Base-by-base conservation (phyloP, 176 grass and related monocot genomes). In the Raddia guianensis region DNA sequence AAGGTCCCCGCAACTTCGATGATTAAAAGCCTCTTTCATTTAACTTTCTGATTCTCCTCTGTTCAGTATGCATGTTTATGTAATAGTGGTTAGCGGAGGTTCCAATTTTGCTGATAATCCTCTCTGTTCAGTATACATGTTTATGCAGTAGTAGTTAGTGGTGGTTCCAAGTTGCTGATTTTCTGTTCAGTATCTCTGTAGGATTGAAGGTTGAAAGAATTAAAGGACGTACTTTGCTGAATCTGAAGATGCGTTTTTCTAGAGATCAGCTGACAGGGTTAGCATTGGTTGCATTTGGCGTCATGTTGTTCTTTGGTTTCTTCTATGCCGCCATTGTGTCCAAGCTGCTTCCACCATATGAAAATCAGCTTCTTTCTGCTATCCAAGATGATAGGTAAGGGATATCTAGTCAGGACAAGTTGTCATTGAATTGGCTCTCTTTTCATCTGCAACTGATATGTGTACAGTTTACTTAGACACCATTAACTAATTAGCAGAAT, bases 371-470 rank as follows among this genome's bases (percentile, higher is more conserved):
- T 72, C 62, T 93, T 11, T 81, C 70, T 55, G 68, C 82, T 7
- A 80, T 90, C 66, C 85, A 87, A 75, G 72, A 85, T 14, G 87
- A 90, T 77, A 82, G 91, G 91, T 80, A 80, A 66, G 63, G 63
- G 68, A 76, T 60, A 37, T n/a, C 52, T 49, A 63, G 33, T 9
- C 53, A 20, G 0, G 9, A 15, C 12, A 66, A 20, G 73, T 79
- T 20, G 18, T 20, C 8, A 34, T 34, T 9, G 32, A 35, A 14
- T 27, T 54, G 1, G 15, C 57, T 48, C 7, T 20, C 1, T 67
- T n/a, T 66, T 2, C n/a, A 44, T 67, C 16, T 21, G 19, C 37
- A 57, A 69, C 1, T 69, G 50, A 58, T 16, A 3, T 47, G 64
- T 8, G 8, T 11, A 12, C 1, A 12, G n/a, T 46, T 40, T 16